phyloP scores from a whole-genome alignment of 805 yeast species.

The Geotrichum ghanense region DNA sequence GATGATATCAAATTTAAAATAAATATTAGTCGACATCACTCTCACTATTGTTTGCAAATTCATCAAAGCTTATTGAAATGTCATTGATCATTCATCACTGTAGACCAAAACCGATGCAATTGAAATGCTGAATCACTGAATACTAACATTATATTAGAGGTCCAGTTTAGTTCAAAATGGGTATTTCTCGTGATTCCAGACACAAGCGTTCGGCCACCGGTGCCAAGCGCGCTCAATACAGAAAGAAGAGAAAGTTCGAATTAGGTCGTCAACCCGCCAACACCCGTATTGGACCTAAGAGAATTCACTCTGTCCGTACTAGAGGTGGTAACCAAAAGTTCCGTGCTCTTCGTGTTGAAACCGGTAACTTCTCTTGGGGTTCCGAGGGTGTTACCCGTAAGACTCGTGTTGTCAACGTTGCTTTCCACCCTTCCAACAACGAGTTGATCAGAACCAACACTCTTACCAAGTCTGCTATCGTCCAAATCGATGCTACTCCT shows the following conservation, averaged over 20 bases:
- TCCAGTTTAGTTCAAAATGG: conserved; percentile 48
- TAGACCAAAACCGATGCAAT: too few species aligned
- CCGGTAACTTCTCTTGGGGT: conserved; percentile 99
- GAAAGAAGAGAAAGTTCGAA: conserved; percentile 99
- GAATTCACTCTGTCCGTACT: conserved; percentile 98
- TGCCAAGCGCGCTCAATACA: conserved; percentile 99
- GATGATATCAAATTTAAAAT: neutral
- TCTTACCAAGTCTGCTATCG: conserved; percentile 96
- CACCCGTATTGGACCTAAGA: conserved; percentile 98
- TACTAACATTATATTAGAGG: neutral
- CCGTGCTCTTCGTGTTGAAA: conserved; percentile 99
- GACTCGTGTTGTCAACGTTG: conserved; percentile 97
- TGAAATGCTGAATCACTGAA: too few species aligned
- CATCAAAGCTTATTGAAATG: too few species aligned
- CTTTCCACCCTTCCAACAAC: conserved; percentile 99
- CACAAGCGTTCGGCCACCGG: conserved; percentile 99
- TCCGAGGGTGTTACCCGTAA: conserved; percentile 97
- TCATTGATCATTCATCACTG: too few species aligned
- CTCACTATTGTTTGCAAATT: neutral
- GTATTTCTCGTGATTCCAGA: conserved; percentile 99
- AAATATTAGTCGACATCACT: neutral
- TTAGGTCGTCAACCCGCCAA: conserved; percentile 99
- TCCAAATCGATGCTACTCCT: conserved; percentile 99
- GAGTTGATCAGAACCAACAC: conserved; percentile 99
- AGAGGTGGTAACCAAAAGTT: conserved; percentile 99